These are phyloP conservation scores for Haematococcus lacustris DNA, from an alignment of 139 green algal species.

Conservation along the genomic window DNA sequence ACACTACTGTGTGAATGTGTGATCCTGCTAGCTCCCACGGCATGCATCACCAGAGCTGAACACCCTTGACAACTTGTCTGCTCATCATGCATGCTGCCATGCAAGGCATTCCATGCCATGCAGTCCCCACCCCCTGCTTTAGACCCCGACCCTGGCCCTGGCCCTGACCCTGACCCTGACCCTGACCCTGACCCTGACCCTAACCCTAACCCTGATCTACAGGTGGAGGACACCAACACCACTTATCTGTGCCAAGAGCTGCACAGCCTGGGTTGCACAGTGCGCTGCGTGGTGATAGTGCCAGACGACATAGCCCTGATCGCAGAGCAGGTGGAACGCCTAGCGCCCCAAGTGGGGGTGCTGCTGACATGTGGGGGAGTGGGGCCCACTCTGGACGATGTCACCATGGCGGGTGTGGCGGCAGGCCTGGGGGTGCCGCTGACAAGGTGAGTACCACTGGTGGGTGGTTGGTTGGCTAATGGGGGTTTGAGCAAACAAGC, in stretches of 20 bases:
- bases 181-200: no score
- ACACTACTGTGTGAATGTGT: background rate
- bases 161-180: no score
- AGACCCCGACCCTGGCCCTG: no score
- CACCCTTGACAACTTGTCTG: background rate
- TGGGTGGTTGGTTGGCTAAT: no score
- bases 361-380: conserved; percentile 80
- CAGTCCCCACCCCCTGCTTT: conserved; percentile 36
- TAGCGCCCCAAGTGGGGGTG: conserved; percentile 32
- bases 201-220: no score
- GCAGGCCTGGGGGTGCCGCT: no score
- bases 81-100: background rate
- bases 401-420: no score
- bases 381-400: conserved; percentile 83
- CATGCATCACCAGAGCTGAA: background rate
- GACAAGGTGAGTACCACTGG: no score
- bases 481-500: no score
- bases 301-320: conserved; percentile 64
- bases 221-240: conserved; percentile 65
- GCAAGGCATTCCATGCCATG: background rate
- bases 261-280: conserved; percentile 44
- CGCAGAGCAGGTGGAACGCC: conserved; percentile 27
- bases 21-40: background rate
- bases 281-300: conserved; percentile 47
- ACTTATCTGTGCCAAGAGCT: conserved; percentile 74